Evolutionary conservation across 2,329 filamentous ascomycete species (phyloP).

Genomic region (Aspergillus novoparasiticus): DNA sequence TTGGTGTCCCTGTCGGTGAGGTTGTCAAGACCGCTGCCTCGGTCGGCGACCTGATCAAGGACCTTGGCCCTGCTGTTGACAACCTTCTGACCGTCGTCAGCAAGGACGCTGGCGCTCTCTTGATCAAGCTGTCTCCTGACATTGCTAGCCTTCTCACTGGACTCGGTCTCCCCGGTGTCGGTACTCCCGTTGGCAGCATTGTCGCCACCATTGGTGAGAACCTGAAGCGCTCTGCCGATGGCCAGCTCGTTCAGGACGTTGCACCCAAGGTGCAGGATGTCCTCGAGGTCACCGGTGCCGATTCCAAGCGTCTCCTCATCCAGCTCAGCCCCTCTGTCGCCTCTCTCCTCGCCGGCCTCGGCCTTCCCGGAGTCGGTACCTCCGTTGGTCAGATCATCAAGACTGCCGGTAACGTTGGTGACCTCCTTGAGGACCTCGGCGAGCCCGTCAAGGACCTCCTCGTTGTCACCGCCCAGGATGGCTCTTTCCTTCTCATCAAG

Average conservation of each 20-base stretch:
- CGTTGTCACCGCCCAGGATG: conserved; percentile 23
- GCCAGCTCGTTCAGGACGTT: conserved; percentile 30
- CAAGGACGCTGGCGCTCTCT: conserved; percentile 32
- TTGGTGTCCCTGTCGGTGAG: conserved; percentile 29
- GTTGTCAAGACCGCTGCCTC: conserved; percentile 29
- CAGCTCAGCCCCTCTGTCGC: conserved; percentile 35
- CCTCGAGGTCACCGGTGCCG: conserved; percentile 33
- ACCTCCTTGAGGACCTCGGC: conserved; percentile 29
- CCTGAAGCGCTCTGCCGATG: conserved; percentile 31
- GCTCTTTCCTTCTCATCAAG: conserved; percentile 24
- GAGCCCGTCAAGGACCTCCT: conserved; percentile 22
- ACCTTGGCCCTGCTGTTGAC: conserved; percentile 27
- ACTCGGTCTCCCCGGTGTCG: conserved; percentile 32
- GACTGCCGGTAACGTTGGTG: conserved; percentile 28
- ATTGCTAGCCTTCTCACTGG: conserved; percentile 31
- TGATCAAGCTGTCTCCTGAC: conserved; percentile 32
- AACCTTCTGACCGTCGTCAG: conserved; percentile 34
- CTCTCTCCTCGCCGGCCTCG: conserved; percentile 30
- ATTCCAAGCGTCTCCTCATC: conserved; percentile 33
- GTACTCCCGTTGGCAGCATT: conserved; percentile 30
- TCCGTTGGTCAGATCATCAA: conserved; percentile 31
- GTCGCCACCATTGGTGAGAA: conserved; percentile 30
- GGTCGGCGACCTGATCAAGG: conserved; percentile 30
- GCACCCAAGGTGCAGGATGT: conserved; percentile 26
- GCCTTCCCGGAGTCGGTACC: conserved; percentile 29